phyloP scores from a whole-genome alignment of 2,329 filamentous ascomycete genomes.

The Aspergillus sergii region DNA sequence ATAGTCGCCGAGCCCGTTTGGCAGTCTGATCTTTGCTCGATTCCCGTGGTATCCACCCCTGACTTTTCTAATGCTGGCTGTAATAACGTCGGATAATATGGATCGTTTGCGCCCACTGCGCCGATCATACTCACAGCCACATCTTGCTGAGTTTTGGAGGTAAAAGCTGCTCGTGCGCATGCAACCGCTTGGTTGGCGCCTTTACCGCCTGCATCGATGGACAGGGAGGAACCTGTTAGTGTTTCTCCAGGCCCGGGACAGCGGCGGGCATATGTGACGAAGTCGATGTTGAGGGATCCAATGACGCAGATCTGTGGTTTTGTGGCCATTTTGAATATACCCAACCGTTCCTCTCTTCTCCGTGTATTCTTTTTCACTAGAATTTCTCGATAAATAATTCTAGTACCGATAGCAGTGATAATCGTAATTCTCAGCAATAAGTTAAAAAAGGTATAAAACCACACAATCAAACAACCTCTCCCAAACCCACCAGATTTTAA shows the following conservation, averaged over 20 bases:
- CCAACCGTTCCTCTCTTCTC: neutral
- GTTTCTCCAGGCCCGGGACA: conserved; percentile 86
- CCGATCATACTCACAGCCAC: conserved; percentile 70
- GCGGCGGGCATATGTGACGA: conserved; percentile 83
- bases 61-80: conserved; percentile 59
- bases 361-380: neutral
- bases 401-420: neutral
- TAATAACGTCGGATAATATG: conserved; percentile 66
- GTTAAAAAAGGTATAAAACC: neutral
- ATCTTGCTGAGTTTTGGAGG: conserved; percentile 18
- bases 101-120: conserved; percentile 63
- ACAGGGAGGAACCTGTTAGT: conserved; percentile 75
- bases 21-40: conserved; percentile 49
- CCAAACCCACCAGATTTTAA: neutral
- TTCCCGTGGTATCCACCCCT: conserved; percentile 63
- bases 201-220: conserved; percentile 84
- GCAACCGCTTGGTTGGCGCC: conserved; percentile 94
- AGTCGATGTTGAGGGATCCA: conserved; percentile 91
- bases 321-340: neutral
- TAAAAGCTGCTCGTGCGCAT: conserved; percentile 62
- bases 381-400: neutral
- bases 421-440: neutral
- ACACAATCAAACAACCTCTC: neutral
- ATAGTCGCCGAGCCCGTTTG: conserved; percentile 75
- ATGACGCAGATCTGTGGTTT: conserved; percentile 56